Conservation (phyloP, 495 filamentous ascomycete genomes). For the Daldinia grandis region DNA sequence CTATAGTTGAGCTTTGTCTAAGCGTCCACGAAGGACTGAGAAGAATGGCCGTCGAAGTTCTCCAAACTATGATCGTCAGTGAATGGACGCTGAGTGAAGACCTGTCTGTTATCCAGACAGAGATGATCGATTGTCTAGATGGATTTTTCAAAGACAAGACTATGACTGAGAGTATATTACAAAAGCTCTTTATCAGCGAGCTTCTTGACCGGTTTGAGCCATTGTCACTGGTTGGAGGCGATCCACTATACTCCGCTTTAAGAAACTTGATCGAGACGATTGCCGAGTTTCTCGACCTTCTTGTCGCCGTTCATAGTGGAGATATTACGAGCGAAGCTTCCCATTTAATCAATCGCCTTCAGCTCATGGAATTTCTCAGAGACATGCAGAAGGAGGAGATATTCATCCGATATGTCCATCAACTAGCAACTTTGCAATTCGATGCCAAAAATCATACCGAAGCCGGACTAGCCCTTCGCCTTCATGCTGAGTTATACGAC, state of each 20-base stretch:
- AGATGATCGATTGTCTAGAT: conserved; percentile 96
- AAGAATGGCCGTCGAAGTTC: conserved; percentile 86
- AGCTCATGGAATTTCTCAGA: conserved; percentile 94
- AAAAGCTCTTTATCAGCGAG: conserved; percentile 92
- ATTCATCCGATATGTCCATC: conserved; percentile 95
- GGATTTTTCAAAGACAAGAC: conserved; percentile 88
- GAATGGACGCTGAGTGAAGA: conserved; percentile 98
- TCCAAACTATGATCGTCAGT: conserved; percentile 97
- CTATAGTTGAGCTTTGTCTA: conserved; percentile 92
- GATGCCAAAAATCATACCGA: conserved; percentile 83
- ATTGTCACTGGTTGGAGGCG: conserved; percentile 69
- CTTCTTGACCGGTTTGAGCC: conserved; percentile 81
- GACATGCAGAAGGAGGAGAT: conserved; percentile 98
- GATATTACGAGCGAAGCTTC: conserved; percentile 79
- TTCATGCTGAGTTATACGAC: conserved; percentile 91
- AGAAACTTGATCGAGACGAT: conserved; percentile 81
- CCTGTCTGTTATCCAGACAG: conserved; percentile 88
- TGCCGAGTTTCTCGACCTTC: conserved; percentile 88
- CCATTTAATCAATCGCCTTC: conserved; percentile 82
- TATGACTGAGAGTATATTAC: conserved; percentile 85
- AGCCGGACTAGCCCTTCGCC: conserved; percentile 86
- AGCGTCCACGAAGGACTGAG: conserved; percentile 94
- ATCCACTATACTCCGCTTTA: conserved; percentile 78
- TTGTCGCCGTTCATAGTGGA: conserved; percentile 89
- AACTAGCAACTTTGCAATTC: conserved; percentile 81